phyloP scores from a whole-genome alignment of 148 eudicot species.

The Cornus florida region DNA sequence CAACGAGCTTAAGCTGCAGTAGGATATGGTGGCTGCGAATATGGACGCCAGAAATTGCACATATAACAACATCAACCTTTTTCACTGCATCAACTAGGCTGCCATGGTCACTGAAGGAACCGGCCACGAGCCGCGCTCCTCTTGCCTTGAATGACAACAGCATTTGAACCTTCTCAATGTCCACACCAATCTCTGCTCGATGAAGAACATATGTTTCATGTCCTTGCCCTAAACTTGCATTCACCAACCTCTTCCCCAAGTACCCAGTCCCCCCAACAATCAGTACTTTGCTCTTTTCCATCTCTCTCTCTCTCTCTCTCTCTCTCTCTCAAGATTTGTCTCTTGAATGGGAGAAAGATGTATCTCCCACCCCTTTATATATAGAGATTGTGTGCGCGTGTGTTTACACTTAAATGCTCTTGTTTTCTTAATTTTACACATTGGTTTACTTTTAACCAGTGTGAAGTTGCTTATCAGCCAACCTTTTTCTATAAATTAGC shows the following conservation, averaged over 20 bases:
- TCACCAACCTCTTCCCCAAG: constrained; percentile 53
- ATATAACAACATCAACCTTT: constrained; percentile 39
- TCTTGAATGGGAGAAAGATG: not conserved
- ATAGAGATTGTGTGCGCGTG: not conserved
- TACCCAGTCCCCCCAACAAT: constrained; percentile 75
- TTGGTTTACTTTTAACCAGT: not conserved
- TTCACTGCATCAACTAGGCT: constrained; percentile 44
- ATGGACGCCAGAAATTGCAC: constrained; percentile 39
- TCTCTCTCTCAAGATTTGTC: not conserved
- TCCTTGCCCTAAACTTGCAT: constrained; percentile 47
- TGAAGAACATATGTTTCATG: constrained; percentile 58
- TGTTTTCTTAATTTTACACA: not conserved
- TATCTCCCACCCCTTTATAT: not conserved
- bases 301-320: constrained; percentile 12
- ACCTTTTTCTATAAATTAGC: not conserved
- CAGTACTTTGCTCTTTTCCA: constrained; percentile 61
- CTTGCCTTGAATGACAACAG: constrained; percentile 55
- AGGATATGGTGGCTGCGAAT: constrained; percentile 35
- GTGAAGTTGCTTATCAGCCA: not conserved
- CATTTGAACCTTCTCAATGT: constrained; percentile 58
- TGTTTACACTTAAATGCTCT: not conserved
- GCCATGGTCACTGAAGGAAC: constrained; percentile 35
- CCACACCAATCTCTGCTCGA: constrained; percentile 53
- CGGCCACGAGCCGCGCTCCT: constrained; percentile 67
- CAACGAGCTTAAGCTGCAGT: constrained; percentile 40